These are phyloP conservation scores for Prunella vulgaris DNA, from an alignment of 257 asterid species.

Conservation along the genomic window DNA sequence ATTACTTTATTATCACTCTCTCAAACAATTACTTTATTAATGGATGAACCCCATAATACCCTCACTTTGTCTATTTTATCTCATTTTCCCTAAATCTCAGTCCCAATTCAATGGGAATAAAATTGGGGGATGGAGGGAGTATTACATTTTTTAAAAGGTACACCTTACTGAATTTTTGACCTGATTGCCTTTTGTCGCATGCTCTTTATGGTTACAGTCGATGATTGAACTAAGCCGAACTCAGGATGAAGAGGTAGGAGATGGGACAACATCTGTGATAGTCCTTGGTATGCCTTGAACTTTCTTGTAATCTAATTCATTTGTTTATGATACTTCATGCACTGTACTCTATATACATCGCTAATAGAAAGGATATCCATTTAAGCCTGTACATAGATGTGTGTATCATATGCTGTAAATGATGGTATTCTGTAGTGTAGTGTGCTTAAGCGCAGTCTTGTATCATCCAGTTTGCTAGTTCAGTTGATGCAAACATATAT, in stretches of 20 bases:
- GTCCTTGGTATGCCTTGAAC: constrained; percentile 65
- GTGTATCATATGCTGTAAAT: neutral
- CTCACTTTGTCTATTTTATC: too few relatives aligned
- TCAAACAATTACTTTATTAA: too few relatives aligned
- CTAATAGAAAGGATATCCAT: neutral
- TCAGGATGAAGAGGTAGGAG: constrained; percentile 99
- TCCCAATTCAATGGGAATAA: too few relatives aligned
- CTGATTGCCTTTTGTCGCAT: constrained; percentile 10
- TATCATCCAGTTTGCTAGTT: neutral
- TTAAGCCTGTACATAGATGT: neutral
- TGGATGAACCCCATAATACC: too few relatives aligned
- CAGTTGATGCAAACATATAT: neutral
- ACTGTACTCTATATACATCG: neutral
- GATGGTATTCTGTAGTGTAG: neutral
- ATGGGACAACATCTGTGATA: constrained; percentile 97
- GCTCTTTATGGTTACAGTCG: constrained; percentile 52
- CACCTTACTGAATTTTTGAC: neutral
- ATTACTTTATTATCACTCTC: too few relatives aligned
- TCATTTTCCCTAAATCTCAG: too few relatives aligned
- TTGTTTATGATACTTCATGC: constrained; percentile 13
- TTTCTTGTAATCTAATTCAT: neutral
- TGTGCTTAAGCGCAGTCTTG: neutral
- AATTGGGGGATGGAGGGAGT: too few relatives aligned
- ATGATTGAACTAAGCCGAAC: constrained; percentile 99
- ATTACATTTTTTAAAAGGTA: too few relatives aligned